Percentiles rank a stretch among this genome's conserved stretches.
Evolutionary conservation across 2,329 filamentous ascomycete species (phyloP).

Genomic region (Epichloe coenophiala): DNA sequence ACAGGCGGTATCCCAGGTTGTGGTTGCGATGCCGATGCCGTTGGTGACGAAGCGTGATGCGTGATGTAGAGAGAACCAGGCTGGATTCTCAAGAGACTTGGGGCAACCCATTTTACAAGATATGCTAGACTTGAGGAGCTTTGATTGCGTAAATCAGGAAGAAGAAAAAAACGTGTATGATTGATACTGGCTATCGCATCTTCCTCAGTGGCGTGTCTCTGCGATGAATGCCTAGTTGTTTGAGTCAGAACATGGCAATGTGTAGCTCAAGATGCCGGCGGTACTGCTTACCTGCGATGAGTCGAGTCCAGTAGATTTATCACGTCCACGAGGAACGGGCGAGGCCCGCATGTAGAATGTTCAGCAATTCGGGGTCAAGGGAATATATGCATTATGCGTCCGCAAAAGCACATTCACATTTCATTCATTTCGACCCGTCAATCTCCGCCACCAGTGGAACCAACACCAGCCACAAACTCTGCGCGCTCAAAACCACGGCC

Average conservation of each 20-base stretch:
- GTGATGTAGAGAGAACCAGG: background rate
- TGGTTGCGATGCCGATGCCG: background rate
- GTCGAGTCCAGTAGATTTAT: too few relatives aligned
- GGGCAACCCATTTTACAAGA: background rate
- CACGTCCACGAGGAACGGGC: too few relatives aligned
- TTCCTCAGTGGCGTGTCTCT: conserved; percentile 6
- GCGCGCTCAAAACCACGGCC: conserved; percentile 12
- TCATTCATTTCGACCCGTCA: background rate
- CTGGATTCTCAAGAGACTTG: background rate
- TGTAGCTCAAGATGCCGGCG: conserved; percentile 27
- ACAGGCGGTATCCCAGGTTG: background rate
- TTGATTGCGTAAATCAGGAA: too few relatives aligned
- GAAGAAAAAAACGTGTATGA: too few relatives aligned
- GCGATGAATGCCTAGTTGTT: conserved; percentile 16
- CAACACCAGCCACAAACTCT: conserved; percentile 25
- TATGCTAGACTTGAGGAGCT: background rate
- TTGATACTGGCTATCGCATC: background rate
- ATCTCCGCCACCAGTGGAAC: conserved; percentile 1
- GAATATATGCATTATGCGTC: too few relatives aligned
- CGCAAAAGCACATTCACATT: too few relatives aligned
- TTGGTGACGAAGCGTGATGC: background rate
- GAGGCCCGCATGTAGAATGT: too few relatives aligned
- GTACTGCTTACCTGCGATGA: too few relatives aligned
- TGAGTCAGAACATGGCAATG: conserved; percentile 11
- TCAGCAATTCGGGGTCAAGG: too few relatives aligned